These are phyloP conservation scores for Saccharomyces cerevisiae DNA, from an alignment of 805 yeast species.

Conservation along the genomic window DNA sequence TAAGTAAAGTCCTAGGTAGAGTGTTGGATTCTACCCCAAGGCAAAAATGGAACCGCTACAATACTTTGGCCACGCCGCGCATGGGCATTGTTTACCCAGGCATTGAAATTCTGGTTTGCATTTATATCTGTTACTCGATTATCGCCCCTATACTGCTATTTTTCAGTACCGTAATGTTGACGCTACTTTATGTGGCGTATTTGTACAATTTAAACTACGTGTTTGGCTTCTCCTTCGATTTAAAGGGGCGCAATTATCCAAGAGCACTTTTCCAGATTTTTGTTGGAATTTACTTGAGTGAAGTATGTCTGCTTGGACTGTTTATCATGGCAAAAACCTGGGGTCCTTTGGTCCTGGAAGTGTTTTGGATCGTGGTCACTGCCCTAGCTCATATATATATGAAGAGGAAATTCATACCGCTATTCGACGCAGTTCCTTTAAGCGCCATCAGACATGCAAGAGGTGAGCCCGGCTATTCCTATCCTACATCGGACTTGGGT, in stretches of 20 bases:
- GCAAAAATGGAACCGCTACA: conserved; percentile 76
- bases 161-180: conserved; percentile 53
- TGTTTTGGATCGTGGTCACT: conserved; percentile 48
- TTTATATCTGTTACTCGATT: conserved; percentile 66
- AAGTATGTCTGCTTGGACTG: conserved; percentile 59
- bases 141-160: conserved; percentile 68
- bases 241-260: conserved; percentile 68
- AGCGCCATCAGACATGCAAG: conserved; percentile 39
- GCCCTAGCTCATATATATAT: conserved; percentile 51
- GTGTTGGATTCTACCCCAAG: conserved; percentile 83
- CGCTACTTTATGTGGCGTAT: conserved; percentile 52
- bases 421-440: conserved; percentile 62
- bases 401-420: conserved; percentile 51
- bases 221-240: conserved; percentile 47
- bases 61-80: conserved; percentile 53
- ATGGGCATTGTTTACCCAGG: conserved; percentile 83
- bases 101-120: conserved; percentile 64
- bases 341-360: conserved; percentile 70
- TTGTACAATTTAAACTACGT: conserved; percentile 60
- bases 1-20: conserved; percentile 62
- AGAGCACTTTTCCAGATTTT: conserved; percentile 64
- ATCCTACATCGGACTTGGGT: conserved; percentile 64
- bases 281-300: conserved; percentile 63
- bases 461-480: conserved; percentile 35
- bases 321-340: conserved; percentile 72